Percentiles rank a stretch among this genome's conserved stretches.
These are phyloP conservation scores for Geotrichum candidum DNA, from an alignment of 1,139 yeast genomes.

Conservation along the genomic window DNA sequence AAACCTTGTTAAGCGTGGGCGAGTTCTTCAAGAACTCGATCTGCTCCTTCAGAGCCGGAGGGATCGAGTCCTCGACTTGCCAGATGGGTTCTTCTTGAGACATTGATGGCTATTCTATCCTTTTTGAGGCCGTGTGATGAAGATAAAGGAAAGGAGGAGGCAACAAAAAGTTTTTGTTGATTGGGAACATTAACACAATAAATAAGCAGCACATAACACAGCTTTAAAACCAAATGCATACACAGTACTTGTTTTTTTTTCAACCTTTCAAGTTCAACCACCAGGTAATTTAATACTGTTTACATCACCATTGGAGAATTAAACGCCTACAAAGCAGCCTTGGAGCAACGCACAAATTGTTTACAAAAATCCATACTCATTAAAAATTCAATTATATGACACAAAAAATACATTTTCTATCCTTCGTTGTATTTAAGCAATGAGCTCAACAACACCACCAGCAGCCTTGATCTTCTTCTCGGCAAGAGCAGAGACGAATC, in stretches of 20 bases:
- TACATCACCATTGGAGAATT: neutral
- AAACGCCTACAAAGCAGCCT: neutral
- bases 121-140: neutral
- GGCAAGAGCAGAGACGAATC: constrained; percentile 98
- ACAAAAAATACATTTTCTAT: neutral
- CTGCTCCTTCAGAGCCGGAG: constrained; percentile 9
- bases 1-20: constrained; percentile 2
- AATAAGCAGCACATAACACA: neutral
- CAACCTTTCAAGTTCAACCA: no score
- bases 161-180: neutral
- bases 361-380: neutral
- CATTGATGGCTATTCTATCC: neutral
- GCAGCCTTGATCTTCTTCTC: constrained; percentile 99
- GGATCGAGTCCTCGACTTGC: constrained; percentile 17
- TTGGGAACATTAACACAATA: neutral
- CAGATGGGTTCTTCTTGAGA: constrained; percentile 20
- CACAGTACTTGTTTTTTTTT: neutral
- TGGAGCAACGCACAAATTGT: neutral
- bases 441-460: constrained; percentile 99
- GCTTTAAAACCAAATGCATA: neutral
- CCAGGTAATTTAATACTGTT: neutral
- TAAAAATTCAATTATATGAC: neutral
- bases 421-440: constrained; percentile 59
- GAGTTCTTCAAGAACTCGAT: constrained; percentile 13
- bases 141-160: neutral